phyloP scores from a whole-genome alignment of 2,329 filamentous ascomycete genomes.

The Thermomyces lanuginosus region DNA sequence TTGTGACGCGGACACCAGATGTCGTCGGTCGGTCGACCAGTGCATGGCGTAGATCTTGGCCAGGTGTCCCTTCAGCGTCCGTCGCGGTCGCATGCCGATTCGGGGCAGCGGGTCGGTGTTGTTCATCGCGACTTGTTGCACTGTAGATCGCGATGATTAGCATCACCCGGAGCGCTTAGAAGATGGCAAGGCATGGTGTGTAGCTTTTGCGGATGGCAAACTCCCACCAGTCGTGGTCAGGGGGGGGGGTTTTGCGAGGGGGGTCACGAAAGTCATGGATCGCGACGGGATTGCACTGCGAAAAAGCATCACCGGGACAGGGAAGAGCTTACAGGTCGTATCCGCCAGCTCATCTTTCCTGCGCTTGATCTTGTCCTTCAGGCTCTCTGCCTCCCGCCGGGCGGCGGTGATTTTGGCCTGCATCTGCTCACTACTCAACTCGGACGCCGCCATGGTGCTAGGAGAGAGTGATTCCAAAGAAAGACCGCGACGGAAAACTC shows the following conservation, averaged over 20 bases:
- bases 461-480: conserved; percentile 5
- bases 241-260: background rate
- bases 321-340: conserved; percentile 62
- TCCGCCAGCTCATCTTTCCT: conserved; percentile 99
- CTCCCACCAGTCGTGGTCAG: background rate
- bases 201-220: too few relatives aligned
- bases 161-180: too few relatives aligned
- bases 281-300: background rate
- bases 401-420: conserved; percentile 86
- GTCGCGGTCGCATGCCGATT: conserved; percentile 94
- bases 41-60: conserved; percentile 99
- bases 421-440: conserved; percentile 46
- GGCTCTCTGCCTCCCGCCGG: conserved; percentile 88
- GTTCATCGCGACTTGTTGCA: conserved; percentile 81
- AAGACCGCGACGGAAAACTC: conserved; percentile 20
- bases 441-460: conserved; percentile 27
- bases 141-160: conserved; percentile 42
- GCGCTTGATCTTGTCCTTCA: conserved; percentile 98
- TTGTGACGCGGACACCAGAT: conserved; percentile 93
- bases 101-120: conserved; percentile 82
- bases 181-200: too few relatives aligned
- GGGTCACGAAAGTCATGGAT: conserved; percentile 1
- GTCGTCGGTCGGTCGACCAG: conserved; percentile 95
- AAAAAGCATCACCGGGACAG: conserved; percentile 5
- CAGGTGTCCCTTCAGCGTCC: conserved; percentile 90